phyloP scores from a whole-genome alignment of 1,284 basidiomycete species.

The Trichosporon sp. region DNA sequence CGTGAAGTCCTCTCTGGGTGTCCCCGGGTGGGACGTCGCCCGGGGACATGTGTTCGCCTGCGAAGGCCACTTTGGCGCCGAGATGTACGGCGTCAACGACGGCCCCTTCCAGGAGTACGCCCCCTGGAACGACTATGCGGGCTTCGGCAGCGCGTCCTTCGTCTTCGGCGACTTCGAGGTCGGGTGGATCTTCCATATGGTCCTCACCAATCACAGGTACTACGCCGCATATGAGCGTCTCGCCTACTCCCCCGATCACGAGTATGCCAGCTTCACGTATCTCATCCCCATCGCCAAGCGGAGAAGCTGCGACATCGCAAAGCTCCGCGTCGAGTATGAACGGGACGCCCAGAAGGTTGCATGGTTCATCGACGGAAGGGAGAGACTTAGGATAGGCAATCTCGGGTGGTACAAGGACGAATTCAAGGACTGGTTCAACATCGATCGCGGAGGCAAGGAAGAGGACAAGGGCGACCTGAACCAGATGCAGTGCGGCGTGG shows the following conservation, averaged over 20 bases:
- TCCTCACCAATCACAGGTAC: not conserved
- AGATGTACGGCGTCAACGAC: not conserved
- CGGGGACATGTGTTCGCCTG: not conserved
- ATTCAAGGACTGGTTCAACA: not conserved
- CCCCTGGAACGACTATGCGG: not conserved
- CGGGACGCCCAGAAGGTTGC: not conserved
- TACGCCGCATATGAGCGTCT: not conserved
- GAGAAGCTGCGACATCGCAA: not conserved
- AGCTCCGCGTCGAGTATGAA: not conserved
- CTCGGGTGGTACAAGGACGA: not conserved
- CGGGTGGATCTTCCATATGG: not conserved
- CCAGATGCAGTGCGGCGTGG: not conserved
- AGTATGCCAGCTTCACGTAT: not conserved
- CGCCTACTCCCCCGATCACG: not conserved
- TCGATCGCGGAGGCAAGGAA: not conserved
- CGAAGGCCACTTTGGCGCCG: not conserved
- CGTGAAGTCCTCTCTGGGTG: not conserved
- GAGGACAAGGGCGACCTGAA: not conserved
- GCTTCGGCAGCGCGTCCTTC: not conserved
- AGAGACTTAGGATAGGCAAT: not conserved
- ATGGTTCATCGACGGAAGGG: not conserved
- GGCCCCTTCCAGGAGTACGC: not conserved
- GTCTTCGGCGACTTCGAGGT: not conserved
- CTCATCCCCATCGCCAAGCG: not conserved
- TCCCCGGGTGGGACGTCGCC: not conserved